Evolutionary conservation across 169 alveolate species (phyloP).

Genomic region (Cryptosporidium parvum): DNA sequence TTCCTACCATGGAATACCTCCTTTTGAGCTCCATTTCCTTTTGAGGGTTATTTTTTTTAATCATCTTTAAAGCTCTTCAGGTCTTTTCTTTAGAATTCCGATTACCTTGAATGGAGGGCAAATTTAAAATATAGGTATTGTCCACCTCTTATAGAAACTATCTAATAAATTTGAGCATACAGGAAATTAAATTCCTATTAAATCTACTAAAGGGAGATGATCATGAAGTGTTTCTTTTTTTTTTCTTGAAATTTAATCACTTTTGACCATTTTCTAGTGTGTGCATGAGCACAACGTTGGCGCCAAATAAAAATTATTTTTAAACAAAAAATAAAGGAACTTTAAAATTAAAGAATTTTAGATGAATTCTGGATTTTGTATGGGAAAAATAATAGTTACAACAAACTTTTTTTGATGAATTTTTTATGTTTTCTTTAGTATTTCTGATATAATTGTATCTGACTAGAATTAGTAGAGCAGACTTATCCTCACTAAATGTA

Average conservation of each 20-base stretch:
- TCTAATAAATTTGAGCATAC: background rate
- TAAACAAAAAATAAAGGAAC: background rate
- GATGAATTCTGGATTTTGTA: background rate
- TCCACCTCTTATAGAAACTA: background rate
- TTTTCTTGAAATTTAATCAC: background rate
- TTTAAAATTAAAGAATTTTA: background rate
- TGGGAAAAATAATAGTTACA: background rate
- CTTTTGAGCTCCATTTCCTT: conserved; percentile 50
- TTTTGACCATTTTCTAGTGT: conserved; percentile 11
- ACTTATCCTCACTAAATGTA: no score
- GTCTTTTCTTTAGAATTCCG: background rate
- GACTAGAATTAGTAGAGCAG: background rate
- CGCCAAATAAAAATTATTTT: background rate
- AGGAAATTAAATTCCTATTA: background rate
- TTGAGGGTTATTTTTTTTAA: background rate
- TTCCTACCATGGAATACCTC: conserved; percentile 44
- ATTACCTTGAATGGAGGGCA: background rate
- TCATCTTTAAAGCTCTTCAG: background rate
- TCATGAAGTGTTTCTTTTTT: background rate
- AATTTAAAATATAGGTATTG: background rate
- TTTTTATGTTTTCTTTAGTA: background rate
- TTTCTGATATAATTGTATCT: no score
- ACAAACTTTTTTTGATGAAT: background rate
- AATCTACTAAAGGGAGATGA: background rate
- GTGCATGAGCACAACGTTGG: conserved; percentile 22